Evolutionary conservation across 2,329 filamentous ascomycete species (phyloP).

Genomic region (Xylaria sp.): DNA sequence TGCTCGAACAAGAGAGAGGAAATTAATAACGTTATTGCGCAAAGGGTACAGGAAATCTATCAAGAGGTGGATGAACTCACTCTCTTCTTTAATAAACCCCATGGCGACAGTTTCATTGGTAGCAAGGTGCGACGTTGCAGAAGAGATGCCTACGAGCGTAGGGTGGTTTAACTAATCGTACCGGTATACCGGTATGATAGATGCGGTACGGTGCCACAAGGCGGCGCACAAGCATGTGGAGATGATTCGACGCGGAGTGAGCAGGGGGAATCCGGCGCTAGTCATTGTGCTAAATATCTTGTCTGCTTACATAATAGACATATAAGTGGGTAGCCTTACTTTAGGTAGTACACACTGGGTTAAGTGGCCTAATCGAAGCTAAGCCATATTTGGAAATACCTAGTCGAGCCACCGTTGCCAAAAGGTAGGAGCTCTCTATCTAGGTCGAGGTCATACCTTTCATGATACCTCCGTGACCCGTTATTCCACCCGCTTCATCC

Average conservation of each 20-base stretch:
- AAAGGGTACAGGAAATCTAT: neutral
- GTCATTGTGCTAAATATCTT: no score
- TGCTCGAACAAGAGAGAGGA: slow-evolving; percentile 41
- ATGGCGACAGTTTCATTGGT: slow-evolving; percentile 38
- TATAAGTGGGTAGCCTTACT: no score
- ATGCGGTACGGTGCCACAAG: neutral
- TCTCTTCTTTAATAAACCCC: slow-evolving; percentile 55
- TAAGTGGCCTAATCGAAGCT: no score
- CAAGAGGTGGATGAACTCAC: slow-evolving; percentile 44
- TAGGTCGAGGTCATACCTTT: slow-evolving; percentile 12
- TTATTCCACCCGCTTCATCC: neutral
- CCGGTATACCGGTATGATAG: neutral
- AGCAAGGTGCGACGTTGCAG: slow-evolving; percentile 23
- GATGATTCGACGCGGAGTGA: slow-evolving; percentile 14
- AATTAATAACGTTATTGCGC: slow-evolving; percentile 16
- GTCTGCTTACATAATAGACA: no score
- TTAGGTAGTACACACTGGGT: no score
- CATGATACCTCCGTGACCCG: neutral
- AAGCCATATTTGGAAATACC: slow-evolving; percentile 20
- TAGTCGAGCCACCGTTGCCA: slow-evolving; percentile 17
- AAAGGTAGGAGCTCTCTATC: slow-evolving; percentile 8
- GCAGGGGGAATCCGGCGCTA: neutral
- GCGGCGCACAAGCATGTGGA: neutral
- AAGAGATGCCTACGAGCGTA: slow-evolving; percentile 22
- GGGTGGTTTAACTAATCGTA: slow-evolving; percentile 3